Evolutionary conservation across 2,329 filamentous ascomycete species (phyloP).

Genomic region (Calonectria naviculata): DNA sequence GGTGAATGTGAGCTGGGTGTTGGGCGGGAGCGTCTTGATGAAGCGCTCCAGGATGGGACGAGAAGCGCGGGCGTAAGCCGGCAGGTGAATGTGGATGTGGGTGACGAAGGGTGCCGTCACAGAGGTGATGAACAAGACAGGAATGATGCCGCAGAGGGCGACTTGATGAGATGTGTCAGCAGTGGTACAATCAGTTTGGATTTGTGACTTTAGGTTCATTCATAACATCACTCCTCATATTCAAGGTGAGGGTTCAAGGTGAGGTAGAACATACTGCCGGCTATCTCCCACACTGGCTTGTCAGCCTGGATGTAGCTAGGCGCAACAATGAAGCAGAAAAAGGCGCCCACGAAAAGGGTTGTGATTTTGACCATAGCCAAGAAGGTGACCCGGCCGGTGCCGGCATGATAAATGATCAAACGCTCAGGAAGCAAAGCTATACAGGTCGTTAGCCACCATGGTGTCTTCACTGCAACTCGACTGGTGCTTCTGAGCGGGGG

Average conservation of each 20-base stretch:
- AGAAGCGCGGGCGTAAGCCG: slow-evolving; percentile 71
- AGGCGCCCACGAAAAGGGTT: slow-evolving; percentile 75
- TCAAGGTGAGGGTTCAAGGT: no score
- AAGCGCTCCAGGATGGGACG: slow-evolving; percentile 66
- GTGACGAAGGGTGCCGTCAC: slow-evolving; percentile 78
- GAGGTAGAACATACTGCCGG: slow-evolving; percentile 48
- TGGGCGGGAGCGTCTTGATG: slow-evolving; percentile 57
- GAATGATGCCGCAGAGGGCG: slow-evolving; percentile 69
- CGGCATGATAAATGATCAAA: slow-evolving; percentile 81
- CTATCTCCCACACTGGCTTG: slow-evolving; percentile 48
- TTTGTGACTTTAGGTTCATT: background rate
- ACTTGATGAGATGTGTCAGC: slow-evolving; percentile 53
- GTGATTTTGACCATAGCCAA: slow-evolving; percentile 78
- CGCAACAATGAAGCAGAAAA: slow-evolving; percentile 72
- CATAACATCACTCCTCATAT: background rate
- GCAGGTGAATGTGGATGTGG: slow-evolving; percentile 77
- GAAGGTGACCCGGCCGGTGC: slow-evolving; percentile 73
- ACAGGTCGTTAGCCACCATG: background rate
- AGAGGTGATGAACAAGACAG: slow-evolving; percentile 73
- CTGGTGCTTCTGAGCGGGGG: background rate
- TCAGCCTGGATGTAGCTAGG: slow-evolving; percentile 65
- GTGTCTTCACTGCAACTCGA: background rate
- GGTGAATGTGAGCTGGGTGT: slow-evolving; percentile 60
- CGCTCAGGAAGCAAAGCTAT: slow-evolving; percentile 58
- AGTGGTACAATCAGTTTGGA: background rate